phyloP scores from a whole-genome alignment of 345 rosid genomes.

The Gossypium raimondii region DNA sequence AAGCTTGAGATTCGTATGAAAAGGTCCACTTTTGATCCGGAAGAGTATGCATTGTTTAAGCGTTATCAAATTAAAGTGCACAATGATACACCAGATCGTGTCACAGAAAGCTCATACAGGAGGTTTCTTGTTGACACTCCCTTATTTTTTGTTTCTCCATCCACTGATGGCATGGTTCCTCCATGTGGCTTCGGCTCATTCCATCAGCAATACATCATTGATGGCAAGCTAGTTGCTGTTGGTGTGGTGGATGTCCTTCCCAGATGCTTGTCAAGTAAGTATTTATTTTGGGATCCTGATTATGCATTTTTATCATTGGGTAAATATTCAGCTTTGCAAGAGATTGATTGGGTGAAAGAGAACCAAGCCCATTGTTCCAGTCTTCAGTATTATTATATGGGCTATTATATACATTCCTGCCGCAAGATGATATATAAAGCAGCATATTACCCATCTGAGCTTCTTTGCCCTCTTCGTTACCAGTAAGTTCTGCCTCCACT shows the following conservation, averaged over 20 bases:
- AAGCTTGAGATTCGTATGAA: slow-evolving; percentile 75
- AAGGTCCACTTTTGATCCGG: slow-evolving; percentile 80
- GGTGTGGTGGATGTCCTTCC: slow-evolving; percentile 95
- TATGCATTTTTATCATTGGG: slow-evolving; percentile 79
- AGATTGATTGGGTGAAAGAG: slow-evolving; percentile 74
- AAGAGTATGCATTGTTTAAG: slow-evolving; percentile 79
- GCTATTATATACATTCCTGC: slow-evolving; percentile 97
- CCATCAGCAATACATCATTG: slow-evolving; percentile 87
- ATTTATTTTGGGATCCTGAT: slow-evolving; percentile 98
- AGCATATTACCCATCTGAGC: slow-evolving; percentile 86
- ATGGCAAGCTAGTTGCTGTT: slow-evolving; percentile 83
- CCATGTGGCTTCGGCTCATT: slow-evolving; percentile 91
- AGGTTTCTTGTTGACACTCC: slow-evolving; percentile 87
- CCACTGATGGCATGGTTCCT: slow-evolving; percentile 64
- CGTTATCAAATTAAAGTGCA: slow-evolving; percentile 85
- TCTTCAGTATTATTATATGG: slow-evolving; percentile 92
- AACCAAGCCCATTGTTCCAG: slow-evolving; percentile 58
- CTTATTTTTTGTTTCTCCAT: slow-evolving; percentile 52
- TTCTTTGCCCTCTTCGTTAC: slow-evolving; percentile 89
- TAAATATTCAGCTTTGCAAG: slow-evolving; percentile 87
- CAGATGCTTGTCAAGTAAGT: slow-evolving; percentile 88
- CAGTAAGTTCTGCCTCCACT: slow-evolving; percentile 49
- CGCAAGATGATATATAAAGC: slow-evolving; percentile 98
- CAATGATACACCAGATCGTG: slow-evolving; percentile 52
- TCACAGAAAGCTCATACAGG: slow-evolving; percentile 58